Evolutionary conservation across 805 yeast species (phyloP).

Genomic region (Myxozyma neotropica): DNA sequence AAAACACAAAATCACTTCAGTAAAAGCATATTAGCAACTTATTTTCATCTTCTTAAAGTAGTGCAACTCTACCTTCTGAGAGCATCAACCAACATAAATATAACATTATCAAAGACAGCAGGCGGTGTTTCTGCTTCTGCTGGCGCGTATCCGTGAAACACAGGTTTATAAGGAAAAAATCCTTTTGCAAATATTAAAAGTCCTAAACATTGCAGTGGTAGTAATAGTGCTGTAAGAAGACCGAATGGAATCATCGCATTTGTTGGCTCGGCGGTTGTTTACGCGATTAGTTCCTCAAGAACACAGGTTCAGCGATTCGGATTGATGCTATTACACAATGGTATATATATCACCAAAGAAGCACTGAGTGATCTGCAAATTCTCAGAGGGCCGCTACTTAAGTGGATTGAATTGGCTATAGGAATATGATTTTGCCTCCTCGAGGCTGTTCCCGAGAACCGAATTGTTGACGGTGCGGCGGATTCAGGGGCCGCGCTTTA

Average conservation of each 20-base stretch:
- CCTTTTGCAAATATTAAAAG: slow-evolving; percentile 72
- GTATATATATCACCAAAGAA: too few species aligned
- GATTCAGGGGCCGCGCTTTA: too few species aligned
- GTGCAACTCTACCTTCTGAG: slow-evolving; percentile 54
- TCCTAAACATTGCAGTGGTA: slow-evolving; percentile 52
- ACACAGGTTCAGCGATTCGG: too few species aligned
- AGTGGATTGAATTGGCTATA: too few species aligned
- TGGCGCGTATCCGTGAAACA: slow-evolving; percentile 58
- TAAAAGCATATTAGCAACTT: neutral
- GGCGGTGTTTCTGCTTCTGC: slow-evolving; percentile 43
- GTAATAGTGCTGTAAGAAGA: slow-evolving; percentile 7
- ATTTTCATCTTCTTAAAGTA: neutral
- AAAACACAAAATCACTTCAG: slow-evolving; percentile 74
- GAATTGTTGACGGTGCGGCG: too few species aligned
- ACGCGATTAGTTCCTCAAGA: too few species aligned
- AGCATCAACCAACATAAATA: slow-evolving; percentile 91
- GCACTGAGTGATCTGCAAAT: too few species aligned
- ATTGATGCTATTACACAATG: too few species aligned
- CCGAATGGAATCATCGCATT: slow-evolving; percentile 12
- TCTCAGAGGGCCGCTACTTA: too few species aligned
- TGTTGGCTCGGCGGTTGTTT: too few species aligned
- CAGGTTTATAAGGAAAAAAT: slow-evolving; percentile 87
- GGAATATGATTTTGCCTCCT: too few species aligned
- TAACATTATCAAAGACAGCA: slow-evolving; percentile 63
- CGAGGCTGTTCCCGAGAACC: too few species aligned